Base-by-base conservation (phyloP, 192 early-diverging fungal genomes). In the Podochytrium sp. region DNA sequence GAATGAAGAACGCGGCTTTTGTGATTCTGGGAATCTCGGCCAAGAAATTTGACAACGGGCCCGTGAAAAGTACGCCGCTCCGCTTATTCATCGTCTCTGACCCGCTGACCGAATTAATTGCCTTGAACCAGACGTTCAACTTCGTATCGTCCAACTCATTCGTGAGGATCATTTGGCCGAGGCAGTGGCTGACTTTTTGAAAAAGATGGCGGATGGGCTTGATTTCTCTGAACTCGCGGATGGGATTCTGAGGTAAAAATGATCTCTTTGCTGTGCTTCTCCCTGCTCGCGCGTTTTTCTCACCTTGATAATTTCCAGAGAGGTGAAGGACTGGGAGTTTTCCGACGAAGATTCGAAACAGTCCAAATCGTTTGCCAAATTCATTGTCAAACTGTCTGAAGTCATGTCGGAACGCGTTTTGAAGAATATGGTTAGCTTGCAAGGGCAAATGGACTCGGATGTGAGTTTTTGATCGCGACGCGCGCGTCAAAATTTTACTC, bases 371-470 rank as follows among this genome's bases (percentile, higher is more conserved):
- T 91, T 93, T 59, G 85, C 95, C 0, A 83, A 85, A 39, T 98
- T 98, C 76, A 79, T 99, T 33, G 82, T 93, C 2, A 86, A 87
- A 34, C 76, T 98, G 29, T 92, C 96, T 25, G 94, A 95, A 73
- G 61, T 93, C 35, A 83, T 83, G 10, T 96, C 95, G 43, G 93
- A 91, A 69, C 79, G 91, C 2, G 87, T 97, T 27, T 73, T 97
- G 61, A 96, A 95, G 49, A 92, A 96, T 64, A 93, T 99, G 87
- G 92, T 90, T 33, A 78, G 93, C 39, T 79, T 99, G 42, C 90
- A 93, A 63, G 79, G 86, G 0, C 93, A 93, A 53, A 79, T 99
- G 47, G 96, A 97, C 81, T 93, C 95, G 20, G 92, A 95, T 78
- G 95, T 94, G 87, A 63, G 50, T 37, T 27, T 55, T 41, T 23